A percentile compares a stretch with the other conserved stretches of the same genome.
phyloP scores from a whole-genome alignment of 2,329 filamentous ascomycete genomes.

The Onygena corvina region DNA sequence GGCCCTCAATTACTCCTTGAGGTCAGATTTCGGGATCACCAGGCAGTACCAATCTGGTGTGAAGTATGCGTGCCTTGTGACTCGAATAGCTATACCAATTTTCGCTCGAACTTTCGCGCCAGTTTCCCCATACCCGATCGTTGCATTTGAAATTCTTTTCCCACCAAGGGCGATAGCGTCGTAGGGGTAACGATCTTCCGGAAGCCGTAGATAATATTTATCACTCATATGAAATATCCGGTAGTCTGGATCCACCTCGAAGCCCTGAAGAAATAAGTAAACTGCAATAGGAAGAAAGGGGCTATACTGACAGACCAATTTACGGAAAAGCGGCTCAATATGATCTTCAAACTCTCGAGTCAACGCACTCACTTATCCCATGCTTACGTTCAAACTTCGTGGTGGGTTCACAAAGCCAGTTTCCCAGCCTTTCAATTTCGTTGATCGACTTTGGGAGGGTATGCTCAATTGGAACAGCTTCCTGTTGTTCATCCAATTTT shows the following conservation, averaged over 20 bases:
- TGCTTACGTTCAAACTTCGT: constrained; percentile 5
- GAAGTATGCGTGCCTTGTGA: constrained; percentile 6
- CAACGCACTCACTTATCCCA: constrained; percentile 6
- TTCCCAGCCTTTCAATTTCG: constrained; percentile 3
- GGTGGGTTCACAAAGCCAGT: constrained; percentile 4
- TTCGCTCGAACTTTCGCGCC: constrained; percentile 1
- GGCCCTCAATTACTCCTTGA: neutral
- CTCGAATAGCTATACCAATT: constrained; percentile 5
- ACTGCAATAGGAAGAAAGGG: neutral
- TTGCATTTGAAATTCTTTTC: neutral
- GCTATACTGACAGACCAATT: constrained; percentile 5
- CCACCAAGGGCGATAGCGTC: constrained; percentile 3
- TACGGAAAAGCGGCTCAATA: constrained; percentile 6
- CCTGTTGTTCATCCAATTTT: too few relatives aligned
- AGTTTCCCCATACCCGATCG: neutral
- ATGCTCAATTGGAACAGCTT: constrained; percentile 6
- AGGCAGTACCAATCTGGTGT: constrained; percentile 8
- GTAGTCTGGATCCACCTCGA: constrained; percentile 1
- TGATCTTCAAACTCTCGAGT: neutral
- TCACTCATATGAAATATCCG: constrained; percentile 1
- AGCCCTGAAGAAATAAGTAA: neutral
- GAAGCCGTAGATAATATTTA: neutral
- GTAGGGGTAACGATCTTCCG: constrained; percentile 6
- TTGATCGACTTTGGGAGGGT: neutral
- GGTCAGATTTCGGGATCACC: constrained; percentile 6